Evolutionary conservation across 2,329 filamentous ascomycete species (phyloP), one percentile per base, ranked within the genome.

Genomic region (Verticillium isaacii): DNA sequence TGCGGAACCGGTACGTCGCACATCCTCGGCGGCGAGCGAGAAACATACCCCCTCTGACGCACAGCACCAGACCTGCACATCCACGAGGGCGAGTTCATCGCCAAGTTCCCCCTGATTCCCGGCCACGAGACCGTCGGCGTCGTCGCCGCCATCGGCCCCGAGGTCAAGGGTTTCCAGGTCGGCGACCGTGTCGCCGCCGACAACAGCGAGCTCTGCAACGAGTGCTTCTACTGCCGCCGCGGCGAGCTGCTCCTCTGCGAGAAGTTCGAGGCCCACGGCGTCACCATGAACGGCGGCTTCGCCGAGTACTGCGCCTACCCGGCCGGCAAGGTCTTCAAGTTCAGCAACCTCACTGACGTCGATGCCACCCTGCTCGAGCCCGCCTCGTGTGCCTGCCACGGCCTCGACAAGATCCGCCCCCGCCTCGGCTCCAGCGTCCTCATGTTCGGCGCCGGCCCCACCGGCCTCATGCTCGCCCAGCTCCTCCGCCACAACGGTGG

Each of bases 191-290:
- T 90, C 37, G 85, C 84, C 62, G 85, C 83, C 39, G 85, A 87
- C 68, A 87, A 87, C 72, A 84, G 84, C 17, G 84, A 90, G 72
- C 82, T 90, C 54, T 91, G 89, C 74, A 85, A 84, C 57, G 83
- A 88, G 73, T 91, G 89, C 77, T 90, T 89, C 80, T 90, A 90
- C 78, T 91, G 89, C 77, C 84, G 85, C 66, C 84, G 87, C 61
- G 87, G 88, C 59, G 82, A 90, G 71, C 80, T 85, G 34, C 76
- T 91, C 56, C 83, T 90, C 61, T 92, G 89, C 73, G 87, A 90
- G 74, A 82, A 89, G 67, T 88, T 89, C 73, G 82, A 86, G 66
- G 86, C 85, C 23, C 87, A 89, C 67, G 87, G 85, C 67, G 85
- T 86, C n/a, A 86, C 83, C 66, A 80, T 90, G 74, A 85, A 89